Evolutionary conservation across 495 filamentous ascomycete species (phyloP).

Genomic region (Hyaloscypha bicolor): DNA sequence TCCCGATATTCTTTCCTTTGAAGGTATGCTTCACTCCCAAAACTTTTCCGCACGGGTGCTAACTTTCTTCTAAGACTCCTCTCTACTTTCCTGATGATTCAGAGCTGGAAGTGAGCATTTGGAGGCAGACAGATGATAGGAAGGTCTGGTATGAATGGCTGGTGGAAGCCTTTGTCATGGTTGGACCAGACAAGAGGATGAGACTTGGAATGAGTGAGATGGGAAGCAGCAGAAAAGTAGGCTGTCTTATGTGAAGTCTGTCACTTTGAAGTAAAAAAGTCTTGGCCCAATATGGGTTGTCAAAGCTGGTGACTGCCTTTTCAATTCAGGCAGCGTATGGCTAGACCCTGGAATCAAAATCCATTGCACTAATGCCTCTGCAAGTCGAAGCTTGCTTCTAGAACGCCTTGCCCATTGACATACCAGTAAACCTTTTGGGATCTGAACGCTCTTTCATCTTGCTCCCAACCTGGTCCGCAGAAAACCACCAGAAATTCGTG

Average conservation of each 20-base stretch:
- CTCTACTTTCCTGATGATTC: conserved; percentile 83
- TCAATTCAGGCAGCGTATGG: background rate
- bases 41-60: conserved; percentile 16
- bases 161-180: conserved; percentile 75
- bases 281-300: background rate
- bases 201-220: conserved; percentile 81
- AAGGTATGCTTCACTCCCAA: conserved; percentile 63
- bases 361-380: conserved; percentile 10
- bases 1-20: conserved; percentile 95
- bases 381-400: conserved; percentile 17
- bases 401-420: conserved; percentile 30
- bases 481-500: background rate
- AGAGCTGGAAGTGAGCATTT: conserved; percentile 89
- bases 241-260: conserved; percentile 78
- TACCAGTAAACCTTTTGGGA: conserved; percentile 28
- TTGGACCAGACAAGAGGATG: conserved; percentile 62
- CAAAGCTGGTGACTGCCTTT: background rate
- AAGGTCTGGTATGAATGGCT: conserved; percentile 99
- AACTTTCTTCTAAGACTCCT: conserved; percentile 60
- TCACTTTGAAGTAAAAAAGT: background rate
- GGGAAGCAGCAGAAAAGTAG: conserved; percentile 87
- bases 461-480: background rate
- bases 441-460: conserved; percentile 24
- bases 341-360: conserved; percentile 20
- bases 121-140: conserved; percentile 88